Conservation (phyloP, 1,284 basidiomycete species). For the Ganoderma leucocontextum region DNA sequence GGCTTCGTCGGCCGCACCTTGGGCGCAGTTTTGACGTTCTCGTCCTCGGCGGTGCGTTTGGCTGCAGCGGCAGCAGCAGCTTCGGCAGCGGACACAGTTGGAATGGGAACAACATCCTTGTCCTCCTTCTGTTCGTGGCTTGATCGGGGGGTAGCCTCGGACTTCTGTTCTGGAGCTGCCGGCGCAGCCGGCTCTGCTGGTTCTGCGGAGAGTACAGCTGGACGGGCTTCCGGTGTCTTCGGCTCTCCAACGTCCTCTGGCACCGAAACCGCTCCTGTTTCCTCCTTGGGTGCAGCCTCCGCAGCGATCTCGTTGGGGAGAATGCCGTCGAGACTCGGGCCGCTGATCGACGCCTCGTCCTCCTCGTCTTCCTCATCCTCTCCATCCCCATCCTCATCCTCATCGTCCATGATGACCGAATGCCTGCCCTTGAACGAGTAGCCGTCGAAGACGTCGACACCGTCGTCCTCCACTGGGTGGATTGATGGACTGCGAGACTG, state of each 20-base stretch:
- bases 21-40: conserved; percentile 35
- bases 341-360: conserved; percentile 38
- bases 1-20: conserved; percentile 42
- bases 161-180: conserved; percentile 28
- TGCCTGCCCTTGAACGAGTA: conserved; percentile 89
- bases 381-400: conserved; percentile 62
- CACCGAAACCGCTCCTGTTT: conserved; percentile 39
- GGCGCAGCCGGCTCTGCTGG: conserved; percentile 13
- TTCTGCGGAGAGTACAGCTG: conserved; percentile 51
- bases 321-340: conserved; percentile 37
- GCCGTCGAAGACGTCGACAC: conserved; percentile 83
- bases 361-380: conserved; percentile 49
- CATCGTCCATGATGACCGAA: conserved; percentile 78
- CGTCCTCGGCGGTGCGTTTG: conserved; percentile 30
- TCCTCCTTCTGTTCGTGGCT: conserved; percentile 23
- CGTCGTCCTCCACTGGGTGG: conserved; percentile 58
- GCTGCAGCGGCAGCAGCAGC: conserved; percentile 29
- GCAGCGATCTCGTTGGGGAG: conserved; percentile 32
- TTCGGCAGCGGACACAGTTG: conserved; percentile 23
- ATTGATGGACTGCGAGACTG: conserved; percentile 78
- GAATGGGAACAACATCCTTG: not conserved
- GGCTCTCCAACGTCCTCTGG: conserved; percentile 59
- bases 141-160: conserved; percentile 23
- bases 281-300: conserved; percentile 19
- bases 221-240: conserved; percentile 77